A percentile compares a stretch with the other conserved stretches of the same genome.
Conservation (phyloP, 257 asterid species). For the Verbena officinalis region DNA sequence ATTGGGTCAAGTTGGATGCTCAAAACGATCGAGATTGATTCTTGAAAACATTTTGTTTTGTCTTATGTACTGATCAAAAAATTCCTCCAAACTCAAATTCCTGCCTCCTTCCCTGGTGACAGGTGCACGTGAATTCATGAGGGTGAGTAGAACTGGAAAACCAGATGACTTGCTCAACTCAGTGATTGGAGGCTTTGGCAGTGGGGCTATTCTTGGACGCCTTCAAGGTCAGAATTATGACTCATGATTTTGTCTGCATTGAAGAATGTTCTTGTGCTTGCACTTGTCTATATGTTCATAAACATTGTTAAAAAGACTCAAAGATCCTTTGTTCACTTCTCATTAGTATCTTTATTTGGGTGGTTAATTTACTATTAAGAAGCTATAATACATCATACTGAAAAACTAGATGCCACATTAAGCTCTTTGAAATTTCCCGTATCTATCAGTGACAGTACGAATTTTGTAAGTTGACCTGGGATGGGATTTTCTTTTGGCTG, state of each 20-base stretch:
- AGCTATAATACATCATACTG: not conserved
- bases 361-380: not conserved
- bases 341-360: not conserved
- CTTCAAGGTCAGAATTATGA: conserved; percentile 68
- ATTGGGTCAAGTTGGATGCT: conserved; percentile 5
- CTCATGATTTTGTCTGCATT: not conserved
- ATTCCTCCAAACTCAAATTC: too few species aligned
- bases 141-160: conserved; percentile 75
- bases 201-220: conserved; percentile 94
- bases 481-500: not conserved
- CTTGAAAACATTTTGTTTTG: conserved; percentile 8
- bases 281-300: not conserved
- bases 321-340: not conserved
- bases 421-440: not conserved
- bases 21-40: not conserved
- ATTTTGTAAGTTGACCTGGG: not conserved
- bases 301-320: not conserved
- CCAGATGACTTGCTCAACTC: conserved; percentile 91
- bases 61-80: too few species aligned
- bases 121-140: conserved; percentile 93
- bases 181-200: conserved; percentile 78
- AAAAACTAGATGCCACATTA: not conserved
- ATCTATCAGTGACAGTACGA: not conserved
- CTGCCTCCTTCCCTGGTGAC: too few species aligned
- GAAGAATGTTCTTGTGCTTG: conserved; percentile 4